A percentile compares a stretch with the other conserved stretches of the same genome.
phyloP scores from a whole-genome alignment of 495 filamentous ascomycete species.

The Aspergillus leporis region DNA sequence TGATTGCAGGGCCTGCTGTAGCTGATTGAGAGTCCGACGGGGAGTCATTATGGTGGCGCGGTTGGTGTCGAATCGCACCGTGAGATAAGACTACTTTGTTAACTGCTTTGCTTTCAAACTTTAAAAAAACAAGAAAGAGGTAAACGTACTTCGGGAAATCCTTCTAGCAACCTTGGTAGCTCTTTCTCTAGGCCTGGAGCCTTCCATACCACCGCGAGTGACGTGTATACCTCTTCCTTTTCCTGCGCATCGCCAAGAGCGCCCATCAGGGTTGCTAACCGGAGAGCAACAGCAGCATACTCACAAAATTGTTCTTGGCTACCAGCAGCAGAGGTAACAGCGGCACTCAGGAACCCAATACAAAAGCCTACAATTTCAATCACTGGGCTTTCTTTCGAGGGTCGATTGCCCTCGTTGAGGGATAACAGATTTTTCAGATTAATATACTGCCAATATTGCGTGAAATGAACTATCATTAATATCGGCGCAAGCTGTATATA shows the following conservation, averaged over 20 bases:
- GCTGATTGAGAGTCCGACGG: neutral
- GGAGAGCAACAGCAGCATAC: slow-evolving; percentile 40
- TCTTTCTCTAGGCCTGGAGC: neutral
- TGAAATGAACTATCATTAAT: slow-evolving; percentile 36
- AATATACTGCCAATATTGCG: slow-evolving; percentile 29
- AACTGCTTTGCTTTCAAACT: slow-evolving; percentile 23
- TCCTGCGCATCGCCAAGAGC: slow-evolving; percentile 47
- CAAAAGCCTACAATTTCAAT: slow-evolving; percentile 46
- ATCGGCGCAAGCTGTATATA: slow-evolving; percentile 40
- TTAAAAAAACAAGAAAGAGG: slow-evolving; percentile 21
- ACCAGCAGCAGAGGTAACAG: slow-evolving; percentile 33
- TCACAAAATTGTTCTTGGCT: slow-evolving; percentile 26
- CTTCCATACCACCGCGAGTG: slow-evolving; percentile 23
- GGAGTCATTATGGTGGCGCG: slow-evolving; percentile 25
- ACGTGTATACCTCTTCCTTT: slow-evolving; percentile 21
- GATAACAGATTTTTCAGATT: slow-evolving; percentile 4
- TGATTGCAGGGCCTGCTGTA: slow-evolving; percentile 29
- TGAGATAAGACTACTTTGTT: slow-evolving; percentile 19
- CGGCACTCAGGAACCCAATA: slow-evolving; percentile 42
- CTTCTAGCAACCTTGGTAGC: slow-evolving; percentile 5
- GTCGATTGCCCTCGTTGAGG: neutral
- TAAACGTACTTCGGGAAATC: slow-evolving; percentile 19
- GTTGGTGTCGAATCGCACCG: slow-evolving; percentile 22
- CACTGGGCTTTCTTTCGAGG: slow-evolving; percentile 11
- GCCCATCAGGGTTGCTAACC: slow-evolving; percentile 38